Evolutionary conservation across 495 filamentous ascomycete genomes (phyloP), one percentile per base, ranked within the genome.

Genomic region (Xylaria intraflava): DNA sequence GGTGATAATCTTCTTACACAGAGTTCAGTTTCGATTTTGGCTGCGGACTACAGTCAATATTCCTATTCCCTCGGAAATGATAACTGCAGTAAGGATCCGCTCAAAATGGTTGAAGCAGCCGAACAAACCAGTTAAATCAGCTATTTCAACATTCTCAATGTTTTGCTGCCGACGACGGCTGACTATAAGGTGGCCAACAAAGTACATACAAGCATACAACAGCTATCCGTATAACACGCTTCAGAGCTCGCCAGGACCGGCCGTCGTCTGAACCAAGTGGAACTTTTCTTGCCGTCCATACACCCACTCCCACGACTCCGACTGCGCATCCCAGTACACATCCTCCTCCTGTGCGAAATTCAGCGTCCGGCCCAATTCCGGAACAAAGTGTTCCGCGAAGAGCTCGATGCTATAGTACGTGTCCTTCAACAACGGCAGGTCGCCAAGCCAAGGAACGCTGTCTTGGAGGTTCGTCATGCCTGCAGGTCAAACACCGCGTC

Each of bases 391-490:
- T 55, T 72, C 67, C 7, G 70, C 72, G 49, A 64, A 67, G 5
- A 77, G 62, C 59, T 77, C 74, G 27, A 77, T 61, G 60, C 74
- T 77, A 49, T 74, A 77, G 39, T 72, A 77, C 1, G 67, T 74
- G 24, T 69, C 49, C 12, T 69, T 62, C 19, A 77, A 42, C 11
- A 75, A 43, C 0, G 66, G 67, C 14, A 77, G 43, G 11, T 75
- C 74, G 3, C 74, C 74, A 0, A 75, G 61, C 0, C 72, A 49
- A 0, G 72, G 70, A 11, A 77, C 72, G n/a, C 57, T 57, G 2
- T 62, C 64, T 46, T 74, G 74, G 1, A 75, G 59, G 53, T 77
- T 75, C 2, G 67, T 69, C 74, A 77, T 75, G 35, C 73, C 72
- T 75, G 40, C 14, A 24, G 0, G n/a, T n/a, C n/a, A n/a, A n/a